Base-by-base conservation (phyloP, 805 yeast genomes). In the Kodamaea kakaduensis region DNA sequence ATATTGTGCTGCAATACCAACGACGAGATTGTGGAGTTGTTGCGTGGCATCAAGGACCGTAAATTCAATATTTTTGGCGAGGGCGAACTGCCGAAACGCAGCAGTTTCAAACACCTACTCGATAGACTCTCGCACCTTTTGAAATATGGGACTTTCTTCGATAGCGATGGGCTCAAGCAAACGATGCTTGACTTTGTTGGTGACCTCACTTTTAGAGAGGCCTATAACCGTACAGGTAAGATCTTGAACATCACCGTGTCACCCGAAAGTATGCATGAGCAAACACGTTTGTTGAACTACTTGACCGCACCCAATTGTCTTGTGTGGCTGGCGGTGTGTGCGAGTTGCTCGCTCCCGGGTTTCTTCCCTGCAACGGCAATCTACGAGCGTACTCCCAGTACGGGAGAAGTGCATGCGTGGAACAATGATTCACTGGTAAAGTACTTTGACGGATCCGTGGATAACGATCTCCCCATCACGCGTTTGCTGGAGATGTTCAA, bases 361-460 rank as follows among this genome's bases (percentile, higher is more conserved):
- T 71, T 93, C 6, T 93, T 93, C 56, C 84, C 94, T 0, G 81
- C 96, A 1, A 78, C 88, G 10, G 78, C 89, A 2, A 77, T 93
- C 27, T 81, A 81, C 52, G 97, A 90, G 48, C 88, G 87, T 56
- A 80, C 83, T 47, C 77, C 83, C 1, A 67, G 68, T 37, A 84
- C 95, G 0, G 84, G 84, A 12, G 76, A 71, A 36, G 71, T 78
- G 3, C 79, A 76, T 38, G 87, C 87, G 47, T 93, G 97, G 97
- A 75, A 78, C 36, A 81, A 84, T 40, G 71, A 67, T 44, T 71
- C 81, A 13, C 71, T 86, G 0, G 76, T 82, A 23, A 82, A 84
- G 48, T 93, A 84, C 59, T 89, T 93, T 19, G 99, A 93, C 58
- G 99, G 99, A 0, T 87, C 96, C 0, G 96, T 93, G 6, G 94